These are phyloP conservation scores for Sicyos edulis DNA, from an alignment of 306 rosid species.

Conservation along the genomic window DNA sequence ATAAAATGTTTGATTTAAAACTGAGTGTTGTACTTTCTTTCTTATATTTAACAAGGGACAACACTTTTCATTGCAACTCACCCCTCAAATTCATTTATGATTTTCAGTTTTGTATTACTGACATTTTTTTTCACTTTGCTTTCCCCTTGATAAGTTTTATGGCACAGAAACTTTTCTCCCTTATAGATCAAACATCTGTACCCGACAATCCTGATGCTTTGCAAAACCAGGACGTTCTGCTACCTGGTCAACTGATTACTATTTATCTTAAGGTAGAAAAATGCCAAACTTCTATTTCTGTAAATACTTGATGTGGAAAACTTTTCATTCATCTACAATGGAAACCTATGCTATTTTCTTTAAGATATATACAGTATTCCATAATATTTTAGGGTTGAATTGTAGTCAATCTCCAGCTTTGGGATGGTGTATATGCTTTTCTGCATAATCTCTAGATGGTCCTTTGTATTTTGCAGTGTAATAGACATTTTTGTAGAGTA, in stretches of 20 bases:
- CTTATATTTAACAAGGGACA: not conserved
- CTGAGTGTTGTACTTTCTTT: conserved; percentile 11
- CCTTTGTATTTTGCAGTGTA: not conserved
- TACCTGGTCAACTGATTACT: conserved; percentile 88
- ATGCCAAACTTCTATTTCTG: not conserved
- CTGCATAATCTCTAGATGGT: not conserved
- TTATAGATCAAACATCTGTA: conserved; percentile 79
- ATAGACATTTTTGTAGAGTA: not conserved
- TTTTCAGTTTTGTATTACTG: conserved; percentile 4
- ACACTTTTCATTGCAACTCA: too few relatives aligned
- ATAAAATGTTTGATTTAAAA: not conserved
- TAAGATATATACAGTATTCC: not conserved
- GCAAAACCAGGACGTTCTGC: conserved; percentile 90
- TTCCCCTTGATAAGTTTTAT: conserved; percentile 54
- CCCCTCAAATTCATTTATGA: not conserved
- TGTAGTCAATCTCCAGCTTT: not conserved
- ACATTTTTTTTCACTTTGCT: conserved; percentile 20
- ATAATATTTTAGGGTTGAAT: not conserved
- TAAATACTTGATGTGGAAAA: not conserved
- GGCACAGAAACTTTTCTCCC: conserved; percentile 93
- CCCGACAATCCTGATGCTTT: conserved; percentile 83
- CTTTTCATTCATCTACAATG: not conserved
- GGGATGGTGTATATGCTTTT: not conserved
- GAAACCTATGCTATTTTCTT: not conserved
- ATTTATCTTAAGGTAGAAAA: conserved; percentile 69